Evolutionary conservation across 352 stramenopile genomes (phyloP).

Genomic region (Phytophthora citrophthora): DNA sequence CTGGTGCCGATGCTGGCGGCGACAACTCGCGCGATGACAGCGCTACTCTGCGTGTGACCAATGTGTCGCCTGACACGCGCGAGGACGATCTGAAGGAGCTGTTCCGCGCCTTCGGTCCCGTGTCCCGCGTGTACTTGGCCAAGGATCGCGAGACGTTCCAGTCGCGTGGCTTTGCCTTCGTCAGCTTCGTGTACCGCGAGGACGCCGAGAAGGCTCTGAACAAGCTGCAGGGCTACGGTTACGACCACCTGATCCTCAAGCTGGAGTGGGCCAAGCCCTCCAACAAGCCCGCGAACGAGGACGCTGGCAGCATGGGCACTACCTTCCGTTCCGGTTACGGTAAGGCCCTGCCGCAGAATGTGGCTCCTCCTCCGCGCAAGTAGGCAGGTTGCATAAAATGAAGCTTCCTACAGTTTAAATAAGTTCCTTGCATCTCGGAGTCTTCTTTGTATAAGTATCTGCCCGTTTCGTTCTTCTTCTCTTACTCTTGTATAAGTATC

Average conservation of each 20-base stretch:
- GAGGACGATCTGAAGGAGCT: slow-evolving; percentile 99
- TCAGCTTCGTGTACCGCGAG: slow-evolving; percentile 97
- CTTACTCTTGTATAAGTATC: slow-evolving; percentile 14
- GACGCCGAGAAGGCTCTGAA: slow-evolving; percentile 97
- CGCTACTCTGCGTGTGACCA: slow-evolving; percentile 98
- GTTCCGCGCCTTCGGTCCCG: slow-evolving; percentile 97
- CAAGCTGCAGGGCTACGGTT: slow-evolving; percentile 97
- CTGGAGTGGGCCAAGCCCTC: slow-evolving; percentile 99
- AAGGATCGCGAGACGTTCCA: slow-evolving; percentile 98
- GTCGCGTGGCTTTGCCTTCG: slow-evolving; percentile 98
- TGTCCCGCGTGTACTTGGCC: slow-evolving; percentile 97
- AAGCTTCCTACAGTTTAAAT: slow-evolving; percentile 5
- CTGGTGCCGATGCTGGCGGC: slow-evolving; percentile 37
- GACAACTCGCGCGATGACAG: slow-evolving; percentile 66
- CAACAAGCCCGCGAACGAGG: slow-evolving; percentile 80
- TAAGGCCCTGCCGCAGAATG: slow-evolving; percentile 88
- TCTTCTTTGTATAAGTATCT: too few relatives aligned
- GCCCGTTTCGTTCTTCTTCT: too few relatives aligned
- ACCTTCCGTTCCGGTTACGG: slow-evolving; percentile 91
- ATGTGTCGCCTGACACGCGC: slow-evolving; percentile 98
- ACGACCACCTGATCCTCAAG: slow-evolving; percentile 99
- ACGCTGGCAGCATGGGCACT: slow-evolving; percentile 84
- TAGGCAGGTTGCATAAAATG: slow-evolving; percentile 37
- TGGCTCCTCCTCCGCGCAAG: slow-evolving; percentile 81
- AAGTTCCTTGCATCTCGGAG: too few relatives aligned